Conservation (phyloP, 2,329 filamentous ascomycete species). For the Fusarium fracticaudum region DNA sequence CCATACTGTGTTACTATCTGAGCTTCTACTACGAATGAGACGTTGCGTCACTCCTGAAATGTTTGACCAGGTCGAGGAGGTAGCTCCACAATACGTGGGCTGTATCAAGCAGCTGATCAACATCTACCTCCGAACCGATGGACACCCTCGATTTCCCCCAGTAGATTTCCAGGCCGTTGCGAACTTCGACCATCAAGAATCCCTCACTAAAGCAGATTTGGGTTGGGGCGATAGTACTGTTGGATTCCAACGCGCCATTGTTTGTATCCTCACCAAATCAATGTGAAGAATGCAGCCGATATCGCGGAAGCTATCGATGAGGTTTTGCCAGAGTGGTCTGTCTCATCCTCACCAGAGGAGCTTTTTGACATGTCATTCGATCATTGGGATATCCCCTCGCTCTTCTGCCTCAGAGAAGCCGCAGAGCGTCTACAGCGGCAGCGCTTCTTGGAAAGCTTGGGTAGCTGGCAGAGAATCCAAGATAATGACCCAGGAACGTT, state of each 20-base stretch:
- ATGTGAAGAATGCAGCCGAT: background rate
- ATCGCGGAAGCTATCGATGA: background rate
- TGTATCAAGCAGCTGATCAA: background rate
- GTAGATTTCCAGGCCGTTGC: no score
- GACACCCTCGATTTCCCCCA: no score
- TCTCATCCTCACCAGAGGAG: background rate
- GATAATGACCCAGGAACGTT: rapidly evolving
- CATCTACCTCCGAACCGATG: rapidly evolving
- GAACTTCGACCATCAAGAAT: no score
- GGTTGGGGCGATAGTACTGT: rapidly evolving
- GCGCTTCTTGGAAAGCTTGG: background rate
- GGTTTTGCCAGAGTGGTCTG: background rate
- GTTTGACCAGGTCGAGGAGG: background rate
- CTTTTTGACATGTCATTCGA: background rate
- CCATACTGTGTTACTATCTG: background rate
- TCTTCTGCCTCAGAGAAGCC: background rate
- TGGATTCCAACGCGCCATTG: background rate
- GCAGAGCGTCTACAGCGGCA: background rate
- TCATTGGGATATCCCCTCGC: background rate
- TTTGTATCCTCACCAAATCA: background rate
- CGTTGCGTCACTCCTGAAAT: background rate
- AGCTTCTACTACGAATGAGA: background rate
- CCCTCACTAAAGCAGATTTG: background rate
- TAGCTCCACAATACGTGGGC: background rate
- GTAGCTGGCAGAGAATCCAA: background rate